Conservation (phyloP, 164 flowering plant species). For the Annona cherimola region DNA sequence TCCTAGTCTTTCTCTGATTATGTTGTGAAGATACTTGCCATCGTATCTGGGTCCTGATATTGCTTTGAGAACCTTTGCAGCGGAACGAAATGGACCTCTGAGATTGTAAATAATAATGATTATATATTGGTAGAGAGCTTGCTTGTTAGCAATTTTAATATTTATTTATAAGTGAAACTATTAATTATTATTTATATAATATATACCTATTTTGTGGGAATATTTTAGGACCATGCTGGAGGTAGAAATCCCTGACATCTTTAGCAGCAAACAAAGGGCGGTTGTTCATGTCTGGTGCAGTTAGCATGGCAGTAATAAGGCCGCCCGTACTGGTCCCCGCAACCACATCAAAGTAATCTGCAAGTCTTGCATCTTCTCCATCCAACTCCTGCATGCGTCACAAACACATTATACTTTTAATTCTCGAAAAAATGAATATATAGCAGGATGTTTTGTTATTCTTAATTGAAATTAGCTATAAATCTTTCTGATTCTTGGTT, state of each 20-base stretch:
- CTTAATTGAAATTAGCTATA: neutral
- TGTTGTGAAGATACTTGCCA: slow-evolving; percentile 37
- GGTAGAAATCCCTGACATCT: slow-evolving; percentile 28
- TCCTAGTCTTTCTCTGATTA: slow-evolving; percentile 15
- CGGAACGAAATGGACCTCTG: neutral
- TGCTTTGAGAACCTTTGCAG: neutral
- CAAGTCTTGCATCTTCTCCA: slow-evolving; percentile 28
- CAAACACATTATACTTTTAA: neutral
- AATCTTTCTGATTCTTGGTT: neutral
- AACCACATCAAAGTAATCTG: slow-evolving; percentile 39
- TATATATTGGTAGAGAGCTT: neutral
- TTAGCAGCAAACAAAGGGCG: slow-evolving; percentile 36
- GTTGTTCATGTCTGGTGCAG: slow-evolving; percentile 23
- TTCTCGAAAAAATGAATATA: neutral
- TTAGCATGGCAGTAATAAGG: slow-evolving; percentile 34
- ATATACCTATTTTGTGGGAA: slow-evolving; percentile 24
- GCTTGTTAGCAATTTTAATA: neutral
- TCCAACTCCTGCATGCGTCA: slow-evolving; percentile 20
- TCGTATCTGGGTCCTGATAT: slow-evolving; percentile 34
- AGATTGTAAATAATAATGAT: neutral
- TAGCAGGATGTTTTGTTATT: neutral
- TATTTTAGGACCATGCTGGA: slow-evolving; percentile 22
- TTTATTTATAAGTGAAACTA: neutral
- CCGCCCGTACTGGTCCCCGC: slow-evolving; percentile 42
- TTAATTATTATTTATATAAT: neutral